Conservation (phyloP, 768 basidiomycete genomes). For the Boletus vermiculosoides region DNA sequence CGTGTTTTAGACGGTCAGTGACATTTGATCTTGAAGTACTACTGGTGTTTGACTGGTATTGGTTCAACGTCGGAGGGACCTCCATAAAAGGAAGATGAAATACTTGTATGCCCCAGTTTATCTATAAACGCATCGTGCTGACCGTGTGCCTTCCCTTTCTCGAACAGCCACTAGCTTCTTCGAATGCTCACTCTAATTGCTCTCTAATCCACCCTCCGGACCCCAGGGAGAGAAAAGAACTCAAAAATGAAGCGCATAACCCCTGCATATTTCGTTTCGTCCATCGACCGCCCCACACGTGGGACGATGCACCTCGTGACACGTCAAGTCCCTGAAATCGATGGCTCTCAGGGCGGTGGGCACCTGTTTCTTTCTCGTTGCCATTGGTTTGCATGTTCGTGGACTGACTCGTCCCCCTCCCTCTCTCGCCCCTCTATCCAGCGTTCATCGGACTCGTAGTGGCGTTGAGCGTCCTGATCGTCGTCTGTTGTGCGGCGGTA, state of each 20-base stretch:
- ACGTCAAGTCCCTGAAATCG: constrained; percentile 46
- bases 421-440: neutral
- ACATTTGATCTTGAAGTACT: neutral
- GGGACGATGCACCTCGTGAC: constrained; percentile 1
- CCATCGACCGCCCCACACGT: neutral
- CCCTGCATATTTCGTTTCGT: neutral
- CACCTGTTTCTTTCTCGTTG: neutral
- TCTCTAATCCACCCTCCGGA: neutral
- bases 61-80: neutral
- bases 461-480: constrained; percentile 50
- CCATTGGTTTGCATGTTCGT: neutral
- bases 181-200: neutral
- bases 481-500: constrained; percentile 51
- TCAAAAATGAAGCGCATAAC: neutral
- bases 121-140: constrained; percentile 2
- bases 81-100: constrained; percentile 18
- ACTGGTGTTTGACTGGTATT: too few relatives aligned
- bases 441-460: constrained; percentile 66
- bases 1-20: too few relatives aligned
- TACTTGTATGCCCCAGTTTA: neutral
- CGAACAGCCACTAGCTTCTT: neutral
- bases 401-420: neutral
- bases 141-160: neutral
- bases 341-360: constrained; percentile 51
- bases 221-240: neutral